These are phyloP conservation scores for Trapa incisa DNA, from an alignment of 345 rosid species.

Conservation along the genomic window DNA sequence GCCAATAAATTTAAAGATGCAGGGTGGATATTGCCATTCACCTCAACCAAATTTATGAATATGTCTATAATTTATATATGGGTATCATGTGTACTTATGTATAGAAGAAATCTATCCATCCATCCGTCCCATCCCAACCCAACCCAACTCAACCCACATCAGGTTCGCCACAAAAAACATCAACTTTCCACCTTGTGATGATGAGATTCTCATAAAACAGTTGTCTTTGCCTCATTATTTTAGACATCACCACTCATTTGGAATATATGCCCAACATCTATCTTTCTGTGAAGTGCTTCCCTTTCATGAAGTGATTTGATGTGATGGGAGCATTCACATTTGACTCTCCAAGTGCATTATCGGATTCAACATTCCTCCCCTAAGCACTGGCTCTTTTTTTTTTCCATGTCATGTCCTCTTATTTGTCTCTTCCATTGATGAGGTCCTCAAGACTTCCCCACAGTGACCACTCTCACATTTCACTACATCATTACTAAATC, in stretches of 20 bases:
- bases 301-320: not conserved
- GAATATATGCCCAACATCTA: constrained; percentile 37
- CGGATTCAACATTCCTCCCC: constrained; percentile 4
- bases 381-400: constrained; percentile 26
- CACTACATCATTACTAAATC: not conserved
- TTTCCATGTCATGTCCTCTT: not conserved
- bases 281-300: constrained; percentile 9
- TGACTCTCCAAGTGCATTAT: constrained; percentile 13
- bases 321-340: constrained; percentile 6
- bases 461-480: not conserved
- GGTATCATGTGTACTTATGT: constrained; percentile 8
- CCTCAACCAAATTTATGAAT: not conserved
- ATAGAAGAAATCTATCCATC: constrained; percentile 20
- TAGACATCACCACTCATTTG: constrained; percentile 37
- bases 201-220: constrained; percentile 44
- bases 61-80: not conserved
- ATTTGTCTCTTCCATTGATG: not conserved
- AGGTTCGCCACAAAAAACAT: constrained; percentile 68
- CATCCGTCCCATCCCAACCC: too few relatives aligned
- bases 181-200: constrained; percentile 42
- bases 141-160: constrained; percentile 19
- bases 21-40: too few relatives aligned
- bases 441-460: not conserved
- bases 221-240: constrained; percentile 13
- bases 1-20: too few relatives aligned